phyloP scores from a whole-genome alignment of 2,329 filamentous ascomycete genomes.

The Pestalotiopsis sp. region DNA sequence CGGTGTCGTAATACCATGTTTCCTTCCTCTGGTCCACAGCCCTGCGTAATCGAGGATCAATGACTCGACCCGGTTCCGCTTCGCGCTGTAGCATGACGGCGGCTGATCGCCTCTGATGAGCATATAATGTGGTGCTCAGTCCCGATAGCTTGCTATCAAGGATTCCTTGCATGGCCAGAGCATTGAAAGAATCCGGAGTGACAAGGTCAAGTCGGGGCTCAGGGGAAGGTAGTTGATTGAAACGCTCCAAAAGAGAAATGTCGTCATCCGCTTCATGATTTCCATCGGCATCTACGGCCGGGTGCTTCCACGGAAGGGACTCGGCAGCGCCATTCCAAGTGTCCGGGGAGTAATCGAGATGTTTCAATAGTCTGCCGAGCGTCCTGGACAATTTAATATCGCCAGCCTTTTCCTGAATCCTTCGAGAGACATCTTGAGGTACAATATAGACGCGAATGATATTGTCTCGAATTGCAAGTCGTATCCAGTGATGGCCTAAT shows the following conservation, averaged over 20 bases:
- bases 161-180: slow-evolving; percentile 58
- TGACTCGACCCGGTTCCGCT: slow-evolving; percentile 59
- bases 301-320: slow-evolving; percentile 18
- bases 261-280: slow-evolving; percentile 35
- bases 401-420: slow-evolving; percentile 49
- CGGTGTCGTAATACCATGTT: slow-evolving; percentile 71
- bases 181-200: slow-evolving; percentile 41
- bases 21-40: slow-evolving; percentile 63
- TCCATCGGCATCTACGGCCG: slow-evolving; percentile 35
- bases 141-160: slow-evolving; percentile 57
- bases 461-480: slow-evolving; percentile 39
- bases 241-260: slow-evolving; percentile 67
- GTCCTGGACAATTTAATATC: slow-evolving; percentile 46
- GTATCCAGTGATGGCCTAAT: slow-evolving; percentile 44
- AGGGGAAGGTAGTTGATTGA: slow-evolving; percentile 75
- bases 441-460: slow-evolving; percentile 62
- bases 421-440: slow-evolving; percentile 65
- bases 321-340: slow-evolving; percentile 57
- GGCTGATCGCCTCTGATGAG: slow-evolving; percentile 79
- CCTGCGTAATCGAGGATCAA: slow-evolving; percentile 74
- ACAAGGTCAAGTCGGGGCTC: slow-evolving; percentile 55
- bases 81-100: slow-evolving; percentile 87
- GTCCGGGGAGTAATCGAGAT: slow-evolving; percentile 57
- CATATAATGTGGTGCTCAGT: slow-evolving; percentile 68
- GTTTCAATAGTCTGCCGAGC: slow-evolving; percentile 50